phyloP scores from a whole-genome alignment of 331 rosid species.

The Telfairia occidentalis region DNA sequence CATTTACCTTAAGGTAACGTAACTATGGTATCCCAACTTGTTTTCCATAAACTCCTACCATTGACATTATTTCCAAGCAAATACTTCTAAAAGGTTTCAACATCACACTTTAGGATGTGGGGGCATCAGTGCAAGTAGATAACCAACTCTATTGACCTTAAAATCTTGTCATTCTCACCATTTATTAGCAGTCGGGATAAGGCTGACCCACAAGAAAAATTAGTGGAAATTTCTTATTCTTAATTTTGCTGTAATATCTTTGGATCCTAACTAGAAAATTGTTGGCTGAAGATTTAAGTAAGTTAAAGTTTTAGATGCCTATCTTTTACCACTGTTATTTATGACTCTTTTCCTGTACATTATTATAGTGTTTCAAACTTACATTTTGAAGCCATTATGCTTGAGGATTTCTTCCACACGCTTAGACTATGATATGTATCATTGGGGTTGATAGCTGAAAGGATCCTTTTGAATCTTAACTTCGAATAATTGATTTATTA shows the following conservation, averaged over 20 bases:
- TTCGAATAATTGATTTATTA: neutral
- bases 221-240: slow-evolving; percentile 5
- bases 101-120: slow-evolving; percentile 39
- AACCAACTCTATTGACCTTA: slow-evolving; percentile 83
- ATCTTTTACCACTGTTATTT: neutral
- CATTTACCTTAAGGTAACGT: slow-evolving; percentile 76
- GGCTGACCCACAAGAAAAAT: slow-evolving; percentile 51
- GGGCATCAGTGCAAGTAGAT: slow-evolving; percentile 47
- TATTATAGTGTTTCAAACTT: neutral
- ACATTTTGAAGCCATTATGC: neutral
- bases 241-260: slow-evolving; percentile 15
- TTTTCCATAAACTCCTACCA: neutral
- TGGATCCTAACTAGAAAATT: neutral
- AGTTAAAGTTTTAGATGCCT: neutral
- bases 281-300: neutral
- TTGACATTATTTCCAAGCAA: slow-evolving; percentile 7
- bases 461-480: neutral
- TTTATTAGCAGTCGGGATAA: slow-evolving; percentile 38
- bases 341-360: neutral
- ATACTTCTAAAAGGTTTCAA: slow-evolving; percentile 20
- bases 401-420: neutral
- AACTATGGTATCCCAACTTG: neutral
- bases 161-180: slow-evolving; percentile 50
- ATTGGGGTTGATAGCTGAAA: neutral
- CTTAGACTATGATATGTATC: neutral